phyloP scores from a whole-genome alignment of 2,329 filamentous ascomycete genomes.

The Cladosporium sp. region DNA sequence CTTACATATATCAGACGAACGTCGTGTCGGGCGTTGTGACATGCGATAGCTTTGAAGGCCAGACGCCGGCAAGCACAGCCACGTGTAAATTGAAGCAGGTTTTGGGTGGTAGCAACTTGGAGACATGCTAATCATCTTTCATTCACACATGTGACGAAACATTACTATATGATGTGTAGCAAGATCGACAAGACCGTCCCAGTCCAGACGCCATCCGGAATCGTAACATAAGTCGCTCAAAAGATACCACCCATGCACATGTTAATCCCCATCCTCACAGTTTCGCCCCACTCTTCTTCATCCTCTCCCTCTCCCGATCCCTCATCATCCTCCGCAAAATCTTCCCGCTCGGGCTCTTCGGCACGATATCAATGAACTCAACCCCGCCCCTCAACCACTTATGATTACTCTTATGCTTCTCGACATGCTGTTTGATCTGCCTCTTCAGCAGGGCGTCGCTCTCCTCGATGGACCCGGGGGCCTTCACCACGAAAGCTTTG shows the following conservation, averaged over 20 bases:
- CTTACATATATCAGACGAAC: no score
- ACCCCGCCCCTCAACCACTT: slow-evolving; percentile 59
- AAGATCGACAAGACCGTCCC: background rate
- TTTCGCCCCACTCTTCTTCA: slow-evolving; percentile 59
- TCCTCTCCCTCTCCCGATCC: slow-evolving; percentile 65
- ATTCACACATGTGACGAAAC: no score
- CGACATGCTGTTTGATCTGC: slow-evolving; percentile 52
- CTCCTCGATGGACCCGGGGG: slow-evolving; percentile 43
- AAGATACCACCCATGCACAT: background rate
- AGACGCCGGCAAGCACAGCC: no score
- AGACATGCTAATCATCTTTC: no score
- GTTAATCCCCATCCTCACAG: slow-evolving; percentile 38
- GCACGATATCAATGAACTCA: slow-evolving; percentile 51
- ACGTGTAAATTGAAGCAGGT: no score
- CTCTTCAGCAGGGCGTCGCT: slow-evolving; percentile 44
- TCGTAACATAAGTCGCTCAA: background rate
- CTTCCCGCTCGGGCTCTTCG: slow-evolving; percentile 58
- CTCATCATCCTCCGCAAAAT: slow-evolving; percentile 59
- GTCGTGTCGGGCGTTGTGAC: no score
- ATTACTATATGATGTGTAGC: no score
- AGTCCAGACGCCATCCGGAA: no score
- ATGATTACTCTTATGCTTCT: slow-evolving; percentile 55
- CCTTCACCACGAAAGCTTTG: slow-evolving; percentile 59
- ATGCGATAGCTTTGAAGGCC: no score
- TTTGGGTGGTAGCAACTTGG: no score